Percentiles rank a stretch among this genome's conserved stretches.
phyloP scores from a whole-genome alignment of 805 yeast species.

The Saturnispora besseyi region DNA sequence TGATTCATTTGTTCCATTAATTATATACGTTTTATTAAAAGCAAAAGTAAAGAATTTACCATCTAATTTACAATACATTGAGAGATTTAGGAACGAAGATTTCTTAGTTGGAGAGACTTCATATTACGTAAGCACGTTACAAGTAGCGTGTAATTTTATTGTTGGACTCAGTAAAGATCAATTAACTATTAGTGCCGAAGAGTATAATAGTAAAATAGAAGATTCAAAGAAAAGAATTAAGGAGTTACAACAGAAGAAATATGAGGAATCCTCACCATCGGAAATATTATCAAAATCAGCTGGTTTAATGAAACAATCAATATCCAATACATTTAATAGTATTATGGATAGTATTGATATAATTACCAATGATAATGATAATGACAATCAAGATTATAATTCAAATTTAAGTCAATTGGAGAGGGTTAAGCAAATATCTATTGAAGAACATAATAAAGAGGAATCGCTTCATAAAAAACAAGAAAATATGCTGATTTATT shows the following conservation, averaged over 20 bases:
- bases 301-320: conserved; percentile 28
- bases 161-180: conserved; percentile 48
- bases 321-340: conserved; percentile 21
- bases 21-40: conserved; percentile 69
- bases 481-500: conserved; percentile 37
- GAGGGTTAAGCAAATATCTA: conserved; percentile 24
- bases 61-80: conserved; percentile 78
- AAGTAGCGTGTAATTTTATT: conserved; percentile 79
- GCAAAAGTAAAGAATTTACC: conserved; percentile 56
- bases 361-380: background rate
- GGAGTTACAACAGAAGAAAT: conserved; percentile 19
- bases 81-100: conserved; percentile 67
- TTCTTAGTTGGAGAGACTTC: conserved; percentile 83
- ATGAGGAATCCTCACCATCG: conserved; percentile 26
- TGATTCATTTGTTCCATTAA: conserved; percentile 84
- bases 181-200: conserved; percentile 53
- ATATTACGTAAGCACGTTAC: conserved; percentile 82
- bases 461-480: conserved; percentile 28
- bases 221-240: conserved; percentile 31
- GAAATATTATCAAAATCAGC: conserved; percentile 30
- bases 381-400: conserved; percentile 12
- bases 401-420: conserved; percentile 13
- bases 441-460: conserved; percentile 28
- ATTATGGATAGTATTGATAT: conserved; percentile 15
- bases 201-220: conserved; percentile 43